These are phyloP conservation scores for Thielaviopsis populi DNA, from an alignment of 2,329 filamentous ascomycete genomes.

Conservation along the genomic window DNA sequence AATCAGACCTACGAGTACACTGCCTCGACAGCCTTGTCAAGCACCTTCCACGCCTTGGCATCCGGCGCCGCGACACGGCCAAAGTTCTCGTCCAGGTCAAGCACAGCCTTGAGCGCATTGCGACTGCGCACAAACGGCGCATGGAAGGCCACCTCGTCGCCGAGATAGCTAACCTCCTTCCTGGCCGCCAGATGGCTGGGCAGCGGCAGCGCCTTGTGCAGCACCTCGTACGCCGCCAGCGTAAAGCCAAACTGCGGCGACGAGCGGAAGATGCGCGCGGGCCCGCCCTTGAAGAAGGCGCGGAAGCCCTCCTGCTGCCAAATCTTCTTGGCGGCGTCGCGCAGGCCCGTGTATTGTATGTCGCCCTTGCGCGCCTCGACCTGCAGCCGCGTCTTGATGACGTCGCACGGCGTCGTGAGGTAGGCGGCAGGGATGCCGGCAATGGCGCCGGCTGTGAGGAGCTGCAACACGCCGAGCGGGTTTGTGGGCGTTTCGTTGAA, in stretches of 20 bases:
- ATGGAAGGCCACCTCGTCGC: slow-evolving; percentile 43
- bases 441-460: slow-evolving; percentile 88
- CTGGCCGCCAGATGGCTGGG: slow-evolving; percentile 42
- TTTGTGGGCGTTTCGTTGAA: slow-evolving; percentile 82
- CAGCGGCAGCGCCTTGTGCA: slow-evolving; percentile 51
- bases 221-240: slow-evolving; percentile 81
- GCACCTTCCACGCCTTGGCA: slow-evolving; percentile 36
- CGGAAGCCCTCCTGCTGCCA: slow-evolving; percentile 82
- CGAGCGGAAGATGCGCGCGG: slow-evolving; percentile 84
- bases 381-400: slow-evolving; percentile 97
- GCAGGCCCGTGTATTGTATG: slow-evolving; percentile 68
- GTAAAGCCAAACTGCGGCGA: slow-evolving; percentile 98
- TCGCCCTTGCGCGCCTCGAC: slow-evolving; percentile 96
- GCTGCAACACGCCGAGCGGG: slow-evolving; percentile 78
- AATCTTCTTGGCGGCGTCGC: slow-evolving; percentile 73
- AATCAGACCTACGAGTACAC: slow-evolving; percentile 14
- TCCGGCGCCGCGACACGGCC: slow-evolving; percentile 52
- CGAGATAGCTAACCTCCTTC: slow-evolving; percentile 37
- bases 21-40: slow-evolving; percentile 26
- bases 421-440: slow-evolving; percentile 86
- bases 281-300: slow-evolving; percentile 97
- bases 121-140: slow-evolving; percentile 49
- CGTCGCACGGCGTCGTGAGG: slow-evolving; percentile 91
- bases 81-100: slow-evolving; percentile 89
- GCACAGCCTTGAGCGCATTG: slow-evolving; percentile 88